Base-by-base conservation (phyloP, 208 protist species). In the Wallacemonas sp. region DNA sequence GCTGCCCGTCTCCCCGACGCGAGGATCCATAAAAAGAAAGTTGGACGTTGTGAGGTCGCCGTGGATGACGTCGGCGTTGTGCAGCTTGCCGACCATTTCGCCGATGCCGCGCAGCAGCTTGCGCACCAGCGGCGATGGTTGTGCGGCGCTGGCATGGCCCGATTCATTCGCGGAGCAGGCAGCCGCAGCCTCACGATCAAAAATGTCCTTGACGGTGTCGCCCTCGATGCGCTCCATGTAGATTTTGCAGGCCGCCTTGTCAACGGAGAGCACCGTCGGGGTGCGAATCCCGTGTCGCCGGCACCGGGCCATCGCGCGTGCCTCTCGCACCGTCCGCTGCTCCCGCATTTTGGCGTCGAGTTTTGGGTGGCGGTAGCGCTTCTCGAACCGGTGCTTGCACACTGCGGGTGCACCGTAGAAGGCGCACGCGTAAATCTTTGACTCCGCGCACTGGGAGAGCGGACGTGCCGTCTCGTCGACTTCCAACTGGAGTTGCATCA, bases 1-100 rank as follows among this genome's bases (percentile, higher is more conserved):
- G 44, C 29, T 61, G 65, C n/a, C 16, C 9, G 17, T 21, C 61
- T 47, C n/a, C n/a, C 5, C 41, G n/a, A 33, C 27, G 24, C 43
- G 16, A 36, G 32, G 16, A 34, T 68, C 54, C 29, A 61, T 71
- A 30, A 81, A 78, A 32, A 98, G 85, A 30, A 99, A 94, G 71
- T 99, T 99, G 6, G 95, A 99, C 3, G 98, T 99, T n/a, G 98
- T 99, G 12, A 99, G 81, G 76, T 99, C 98, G 16, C 98, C 98
- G 76, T 99, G 98, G 34, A 99, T 86, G 19, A 99, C 73, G 62
- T 93, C 82, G 3, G 68, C 74, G 47, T 88, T 88, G 79, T 99
- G 98, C 54, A 99, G 74, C 30, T 48, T 68, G 14, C 81, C 93
- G 29, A 99, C 77, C 2, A 90, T 70, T 38, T 84, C 67, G 11